Conservation (phyloP, 176 grass and related monocot genomes). For the Echinochloa phyllopogon region DNA sequence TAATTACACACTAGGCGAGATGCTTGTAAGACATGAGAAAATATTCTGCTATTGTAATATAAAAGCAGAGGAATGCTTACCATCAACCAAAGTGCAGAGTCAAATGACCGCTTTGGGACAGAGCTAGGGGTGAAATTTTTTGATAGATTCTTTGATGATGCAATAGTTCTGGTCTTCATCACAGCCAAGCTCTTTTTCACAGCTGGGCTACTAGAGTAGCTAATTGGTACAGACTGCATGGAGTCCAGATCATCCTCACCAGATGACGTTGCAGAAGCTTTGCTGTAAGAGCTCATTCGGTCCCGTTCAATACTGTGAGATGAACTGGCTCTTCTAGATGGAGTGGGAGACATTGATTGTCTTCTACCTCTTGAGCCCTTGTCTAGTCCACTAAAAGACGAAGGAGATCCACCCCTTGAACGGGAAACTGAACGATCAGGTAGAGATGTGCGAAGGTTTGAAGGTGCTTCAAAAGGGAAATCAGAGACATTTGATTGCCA, state of each 20-base stretch:
- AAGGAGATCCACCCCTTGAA: constrained; percentile 75
- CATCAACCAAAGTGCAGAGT: constrained; percentile 87
- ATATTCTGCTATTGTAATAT: constrained; percentile 30
- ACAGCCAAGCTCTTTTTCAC: constrained; percentile 62
- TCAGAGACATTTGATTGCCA: constrained; percentile 78
- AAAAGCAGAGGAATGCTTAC: constrained; percentile 53
- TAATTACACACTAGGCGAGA: constrained; percentile 5
- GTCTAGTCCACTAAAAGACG: constrained; percentile 57
- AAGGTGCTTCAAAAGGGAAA: constrained; percentile 75
- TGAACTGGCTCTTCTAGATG: constrained; percentile 79
- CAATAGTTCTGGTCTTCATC: constrained; percentile 71
- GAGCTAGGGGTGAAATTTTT: constrained; percentile 69
- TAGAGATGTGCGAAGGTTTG: constrained; percentile 85
- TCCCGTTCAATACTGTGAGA: constrained; percentile 75
- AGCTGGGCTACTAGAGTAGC: constrained; percentile 56
- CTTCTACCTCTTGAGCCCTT: constrained; percentile 68
- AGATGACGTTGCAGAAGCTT: constrained; percentile 70
- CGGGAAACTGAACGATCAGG: constrained; percentile 63
- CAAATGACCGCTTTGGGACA: constrained; percentile 80
- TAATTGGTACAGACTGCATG: constrained; percentile 56
- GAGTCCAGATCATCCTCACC: constrained; percentile 90
- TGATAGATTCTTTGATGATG: constrained; percentile 74
- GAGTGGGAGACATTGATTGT: constrained; percentile 85
- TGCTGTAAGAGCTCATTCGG: constrained; percentile 66
- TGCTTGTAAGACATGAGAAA: constrained; percentile 6